phyloP scores from a whole-genome alignment of 768 basidiomycete genomes.

The Zangia roseola region DNA sequence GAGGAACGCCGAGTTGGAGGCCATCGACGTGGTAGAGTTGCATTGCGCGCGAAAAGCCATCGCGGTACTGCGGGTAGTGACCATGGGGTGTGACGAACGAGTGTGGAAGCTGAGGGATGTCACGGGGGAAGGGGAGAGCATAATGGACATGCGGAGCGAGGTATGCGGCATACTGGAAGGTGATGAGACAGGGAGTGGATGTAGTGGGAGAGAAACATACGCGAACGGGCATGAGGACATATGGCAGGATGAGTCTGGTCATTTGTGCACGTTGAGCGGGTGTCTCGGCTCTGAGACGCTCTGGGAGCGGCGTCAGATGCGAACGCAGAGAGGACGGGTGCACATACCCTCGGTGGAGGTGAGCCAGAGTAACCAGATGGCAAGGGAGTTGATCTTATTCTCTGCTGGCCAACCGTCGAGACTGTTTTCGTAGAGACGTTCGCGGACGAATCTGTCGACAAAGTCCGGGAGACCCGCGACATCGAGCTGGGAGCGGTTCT shows the following conservation, averaged over 20 bases:
- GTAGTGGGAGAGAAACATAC: slow-evolving; percentile 25
- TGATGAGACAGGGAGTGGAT: slow-evolving; percentile 8
- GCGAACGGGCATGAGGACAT: slow-evolving; percentile 49
- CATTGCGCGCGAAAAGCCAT: slow-evolving; percentile 31
- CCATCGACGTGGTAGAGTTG: slow-evolving; percentile 32
- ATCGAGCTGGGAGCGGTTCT: slow-evolving; percentile 57
- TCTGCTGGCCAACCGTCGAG: slow-evolving; percentile 60
- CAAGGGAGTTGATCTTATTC: slow-evolving; percentile 46
- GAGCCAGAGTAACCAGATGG: slow-evolving; percentile 66
- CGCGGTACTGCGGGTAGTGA: slow-evolving; percentile 46
- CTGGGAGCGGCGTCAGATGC: slow-evolving; percentile 23
- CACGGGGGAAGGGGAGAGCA: slow-evolving; percentile 44
- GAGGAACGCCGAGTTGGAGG: slow-evolving; percentile 36
- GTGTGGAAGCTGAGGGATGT: slow-evolving; percentile 17
- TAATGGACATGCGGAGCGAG: slow-evolving; percentile 64
- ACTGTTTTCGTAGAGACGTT: slow-evolving; percentile 43
- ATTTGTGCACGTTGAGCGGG: slow-evolving; percentile 27
- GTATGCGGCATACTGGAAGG: slow-evolving; percentile 49
- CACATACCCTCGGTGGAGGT: slow-evolving; percentile 49
- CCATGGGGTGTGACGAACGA: slow-evolving; percentile 43
- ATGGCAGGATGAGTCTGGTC: slow-evolving; percentile 40
- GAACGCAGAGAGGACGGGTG: neutral
- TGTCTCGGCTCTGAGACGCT: slow-evolving; percentile 28
- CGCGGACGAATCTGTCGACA: slow-evolving; percentile 43
- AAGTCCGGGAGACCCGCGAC: slow-evolving; percentile 48